Base-by-base conservation (phyloP, 1,139 yeast genomes). In the Protomyces inouyei region DNA sequence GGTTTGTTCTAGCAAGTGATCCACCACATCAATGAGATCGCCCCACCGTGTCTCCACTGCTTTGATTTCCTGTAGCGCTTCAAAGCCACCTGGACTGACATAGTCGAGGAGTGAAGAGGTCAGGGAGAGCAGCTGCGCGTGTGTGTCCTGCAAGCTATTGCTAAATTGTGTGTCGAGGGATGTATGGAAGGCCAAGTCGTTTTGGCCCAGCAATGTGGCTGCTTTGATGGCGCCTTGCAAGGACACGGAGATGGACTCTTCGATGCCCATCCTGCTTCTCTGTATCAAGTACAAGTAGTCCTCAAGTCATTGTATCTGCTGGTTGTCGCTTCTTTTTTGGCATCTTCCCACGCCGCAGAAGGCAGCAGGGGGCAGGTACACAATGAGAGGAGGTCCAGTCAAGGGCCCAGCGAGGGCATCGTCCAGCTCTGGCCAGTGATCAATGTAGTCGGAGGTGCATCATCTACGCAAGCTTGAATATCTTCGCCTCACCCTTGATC, bases 161-260 rank as follows among this genome's bases (percentile, higher is more conserved):
- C 82, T 77, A 36, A 88, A 73, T 0, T 75, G 72, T 1, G 78
- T 71, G 71, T 90, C 95, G n/a, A 91, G 74, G 55, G 91, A 83
- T 64, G 81, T 81, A 75, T 85, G 84, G 71, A 92, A 93, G 54
- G 81, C 82, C 32, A 91, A 82, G 76, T 93, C 98, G 69, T 88
- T 90, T 0, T 90, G 84, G 1, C 91, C 87, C 55, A 93, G 76
- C 1, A 88, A 83, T 4, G 87, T 78, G 0, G 97, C 83, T 1
- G 88, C 82, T 68, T 96, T 35, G 45, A 59, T 57, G n/a, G 63
- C 45, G 9, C 54, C 51, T 32, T 53, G 56, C 12, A 59, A 23
- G 10, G 63, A 55, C 2, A 52, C 52, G 12, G 63, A 37, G 8
- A 59, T 52, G 23, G 35, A 14, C 28, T 59, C 63, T 16, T 59